These are phyloP conservation scores for Panicum miliaceum DNA, from an alignment of 176 grass and related monocot species.

Conservation along the genomic window DNA sequence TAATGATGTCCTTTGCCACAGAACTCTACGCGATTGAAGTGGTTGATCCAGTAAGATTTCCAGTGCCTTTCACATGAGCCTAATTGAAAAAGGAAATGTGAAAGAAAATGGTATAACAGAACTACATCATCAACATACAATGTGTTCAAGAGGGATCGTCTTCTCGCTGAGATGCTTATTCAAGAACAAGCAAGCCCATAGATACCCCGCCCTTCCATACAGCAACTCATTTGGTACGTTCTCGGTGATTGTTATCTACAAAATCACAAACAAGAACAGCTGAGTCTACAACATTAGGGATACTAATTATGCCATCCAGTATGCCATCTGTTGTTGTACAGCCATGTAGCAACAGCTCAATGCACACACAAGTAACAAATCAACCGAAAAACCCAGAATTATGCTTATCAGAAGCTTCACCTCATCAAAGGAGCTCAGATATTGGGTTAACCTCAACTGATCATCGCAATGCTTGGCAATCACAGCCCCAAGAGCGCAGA, in stretches of 20 bases:
- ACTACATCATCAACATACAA: constrained; percentile 41
- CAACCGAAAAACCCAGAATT: background rate
- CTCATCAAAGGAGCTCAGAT: constrained; percentile 79
- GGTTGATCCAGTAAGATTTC: constrained; percentile 26
- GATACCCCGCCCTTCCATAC: constrained; percentile 88
- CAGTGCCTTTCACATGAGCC: constrained; percentile 10
- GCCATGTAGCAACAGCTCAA: background rate
- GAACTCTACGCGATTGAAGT: constrained; percentile 47
- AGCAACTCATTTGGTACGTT: constrained; percentile 80
- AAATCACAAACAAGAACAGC: constrained; percentile 6
- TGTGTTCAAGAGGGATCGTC: constrained; percentile 55
- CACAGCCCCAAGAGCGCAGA: constrained; percentile 82
- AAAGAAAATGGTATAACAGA: constrained; percentile 15
- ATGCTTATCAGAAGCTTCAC: constrained; percentile 30
- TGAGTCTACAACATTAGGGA: background rate
- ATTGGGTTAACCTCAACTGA: constrained; percentile 53
- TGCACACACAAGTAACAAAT: background rate
- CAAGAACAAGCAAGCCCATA: constrained; percentile 96
- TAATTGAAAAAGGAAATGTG: background rate
- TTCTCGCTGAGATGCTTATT: constrained; percentile 73
- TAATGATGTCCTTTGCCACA: constrained; percentile 68
- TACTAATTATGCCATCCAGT: background rate
- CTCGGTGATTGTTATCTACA: constrained; percentile 69
- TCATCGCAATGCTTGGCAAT: constrained; percentile 60
- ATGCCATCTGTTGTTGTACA: background rate